Percentiles rank a stretch among this genome's conserved stretches.
Conservation (phyloP, 768 basidiomycete genomes). For the Rhizopogon vesiculosus region DNA sequence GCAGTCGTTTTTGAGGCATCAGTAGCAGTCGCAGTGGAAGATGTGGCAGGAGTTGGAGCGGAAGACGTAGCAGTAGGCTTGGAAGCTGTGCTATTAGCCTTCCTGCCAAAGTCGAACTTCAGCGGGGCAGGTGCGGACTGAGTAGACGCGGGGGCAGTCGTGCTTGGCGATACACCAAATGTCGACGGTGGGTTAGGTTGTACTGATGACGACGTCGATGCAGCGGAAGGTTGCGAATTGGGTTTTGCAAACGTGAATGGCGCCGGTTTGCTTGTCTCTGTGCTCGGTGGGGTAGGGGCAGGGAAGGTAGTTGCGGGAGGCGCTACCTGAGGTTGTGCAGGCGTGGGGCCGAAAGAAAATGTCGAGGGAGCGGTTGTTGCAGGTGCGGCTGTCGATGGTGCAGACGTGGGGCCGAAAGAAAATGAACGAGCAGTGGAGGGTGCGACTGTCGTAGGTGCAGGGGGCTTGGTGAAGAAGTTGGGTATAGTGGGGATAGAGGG, state of each 20-base stretch:
- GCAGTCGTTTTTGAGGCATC: conserved; percentile 11
- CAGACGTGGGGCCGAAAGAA: conserved; percentile 1
- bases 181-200: conserved; percentile 14
- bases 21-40: not conserved
- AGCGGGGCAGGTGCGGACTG: conserved; percentile 6
- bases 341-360: not conserved
- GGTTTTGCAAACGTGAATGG: conserved; percentile 2
- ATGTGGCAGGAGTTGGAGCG: not conserved
- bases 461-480: conserved; percentile 29
- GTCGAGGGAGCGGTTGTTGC: conserved; percentile 2
- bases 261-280: conserved; percentile 7
- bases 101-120: conserved; percentile 10
- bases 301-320: not conserved
- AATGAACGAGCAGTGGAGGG: conserved; percentile 4
- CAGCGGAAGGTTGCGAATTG: conserved; percentile 15
- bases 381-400: conserved; percentile 16
- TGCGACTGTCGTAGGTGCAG: conserved; percentile 15
- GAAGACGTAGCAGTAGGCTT: not conserved
- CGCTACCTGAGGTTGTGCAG: not conserved
- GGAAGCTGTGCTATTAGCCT: not conserved
- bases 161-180: conserved; percentile 9
- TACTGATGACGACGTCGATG: not conserved
- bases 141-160: conserved; percentile 3
- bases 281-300: not conserved
- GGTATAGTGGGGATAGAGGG: conserved; percentile 14